Base-by-base conservation (phyloP, 2,329 filamentous ascomycete genomes). In the Stagonosporopsis cucurbitacearum region DNA sequence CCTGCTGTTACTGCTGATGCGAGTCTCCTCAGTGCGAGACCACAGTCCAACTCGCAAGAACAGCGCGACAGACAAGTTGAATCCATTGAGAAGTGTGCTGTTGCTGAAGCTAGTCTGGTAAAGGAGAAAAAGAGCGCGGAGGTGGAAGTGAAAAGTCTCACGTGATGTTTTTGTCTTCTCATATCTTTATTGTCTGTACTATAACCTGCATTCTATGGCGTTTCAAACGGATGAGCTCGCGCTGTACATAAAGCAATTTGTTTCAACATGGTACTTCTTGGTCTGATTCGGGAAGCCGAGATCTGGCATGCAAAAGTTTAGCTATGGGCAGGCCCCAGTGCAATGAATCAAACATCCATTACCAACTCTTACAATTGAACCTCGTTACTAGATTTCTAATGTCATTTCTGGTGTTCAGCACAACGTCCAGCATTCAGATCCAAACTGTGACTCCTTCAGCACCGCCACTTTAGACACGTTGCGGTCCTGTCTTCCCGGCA, bases 181-280 rank as follows among this genome's bases (percentile, higher is more conserved):
- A 32, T n/a, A 5, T 5, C 19, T 25, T 4, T 3, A 13, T 17
- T 22, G 26, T 25, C 6, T 44, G 37, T 26, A 49, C 15, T n/a
- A 44, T 49, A 5, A 13, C 22, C 19, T 44, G 51, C 51, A 54
- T 54, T 26, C 9, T 26, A 28, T 11, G 51, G 51, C 51, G 51
- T 47, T 40, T 6, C 32, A 54, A 12, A 47, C 11, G n/a, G 17
- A 17, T n/a, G 37, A 43, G 44, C 32, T 48, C 44, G 43, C 37
- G 50, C 37, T 54, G 28, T 13, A 15, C 30, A 19, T 12, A 37
- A 19, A 8, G 20, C 17, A 20, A 6, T 39, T 23, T 3, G 15
- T 36, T 19, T 26, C 8, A 30, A 30, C 7, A 30, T 12, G 11
- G 11, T 15, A 32, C n/a, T 4, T 7, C n/a, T n/a, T 32, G 30